Base-by-base conservation (phyloP, 2,329 filamentous ascomycete species). In the Stagonosporopsis chrysanthemi region DNA sequence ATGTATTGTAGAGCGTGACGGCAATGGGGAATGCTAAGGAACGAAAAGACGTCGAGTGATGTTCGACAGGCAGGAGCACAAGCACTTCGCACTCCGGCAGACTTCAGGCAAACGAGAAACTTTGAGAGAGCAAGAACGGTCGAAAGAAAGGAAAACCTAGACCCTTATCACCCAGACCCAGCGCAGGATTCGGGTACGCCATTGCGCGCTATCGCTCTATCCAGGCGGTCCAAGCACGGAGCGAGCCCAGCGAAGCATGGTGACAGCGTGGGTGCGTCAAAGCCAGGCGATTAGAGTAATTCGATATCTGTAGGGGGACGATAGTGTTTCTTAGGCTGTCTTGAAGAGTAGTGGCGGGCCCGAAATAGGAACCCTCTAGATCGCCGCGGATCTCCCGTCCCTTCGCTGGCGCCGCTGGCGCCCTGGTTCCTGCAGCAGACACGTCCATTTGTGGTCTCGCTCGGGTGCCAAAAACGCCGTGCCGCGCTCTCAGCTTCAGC, bases 61-160 rank as follows among this genome's bases (percentile, higher is more conserved):
- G 47, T 48, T 52, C 48, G 44, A 52, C 54, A 50, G 48, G 49
- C 48, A 52, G 40, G 54, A 44, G 49, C 49, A 52, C n/a, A 38
- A 19, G 39, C 31, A 24, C 22, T 11, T 33, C 23, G 35, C 22
- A 39, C 15, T 33, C 42, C 17, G n/a, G 26, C 7, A 15, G 14
- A 24, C 35, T 26, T 41, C 23, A 11, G 29, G 23, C n/a, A 51
- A 44, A 22, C 7, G n/a, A 22, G 35, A 29, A 50, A 26, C 22
- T 28, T 15, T 19, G 33, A 57, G 42, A 39, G n/a, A 52, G 17
- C 24, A 43, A 57, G 26, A 48, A 43, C 14, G 11, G 9, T 9
- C 5, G 35, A 11, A 42, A 31, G 36, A 28, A 29, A 12, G 31
- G 42, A 17, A 50, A 22, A 44, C 43, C 38, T 38, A 52, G 39